Evolutionary conservation across 75 land plant species (phyloP).

Genomic region (Azolla pinnata): DNA sequence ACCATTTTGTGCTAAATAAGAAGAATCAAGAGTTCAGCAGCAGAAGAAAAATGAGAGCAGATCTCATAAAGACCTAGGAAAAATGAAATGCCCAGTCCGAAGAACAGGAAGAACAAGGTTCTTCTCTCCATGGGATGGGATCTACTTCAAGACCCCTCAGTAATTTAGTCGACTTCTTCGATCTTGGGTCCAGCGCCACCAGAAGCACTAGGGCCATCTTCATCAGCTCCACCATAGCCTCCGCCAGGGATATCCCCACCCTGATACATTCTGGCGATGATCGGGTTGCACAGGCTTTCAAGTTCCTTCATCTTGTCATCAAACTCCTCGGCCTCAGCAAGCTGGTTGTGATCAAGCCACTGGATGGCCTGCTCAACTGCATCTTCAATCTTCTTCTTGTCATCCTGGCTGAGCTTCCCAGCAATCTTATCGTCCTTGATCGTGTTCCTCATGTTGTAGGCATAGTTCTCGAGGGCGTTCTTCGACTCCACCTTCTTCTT

Average conservation of each 20-base stretch:
- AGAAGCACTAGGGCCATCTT: slow-evolving; percentile 7
- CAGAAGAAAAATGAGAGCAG: no score
- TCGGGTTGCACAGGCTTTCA: slow-evolving; percentile 50
- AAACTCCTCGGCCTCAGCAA: slow-evolving; percentile 52
- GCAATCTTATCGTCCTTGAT: slow-evolving; percentile 37
- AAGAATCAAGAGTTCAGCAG: no score
- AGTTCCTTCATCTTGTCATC: slow-evolving; percentile 54
- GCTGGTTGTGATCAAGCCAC: slow-evolving; percentile 46
- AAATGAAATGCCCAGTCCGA: no score
- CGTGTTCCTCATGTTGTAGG: slow-evolving; percentile 51
- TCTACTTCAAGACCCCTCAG: no score
- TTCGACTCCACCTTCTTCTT: slow-evolving; percentile 49
- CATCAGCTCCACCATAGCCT: background rate
- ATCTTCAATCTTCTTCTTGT: slow-evolving; percentile 40
- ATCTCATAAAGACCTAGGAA: no score
- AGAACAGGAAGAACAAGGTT: no score
- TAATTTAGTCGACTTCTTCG: slow-evolving; percentile 23
- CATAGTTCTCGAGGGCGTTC: slow-evolving; percentile 46
- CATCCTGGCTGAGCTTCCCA: slow-evolving; percentile 20
- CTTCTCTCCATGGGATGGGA: no score
- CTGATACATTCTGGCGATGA: slow-evolving; percentile 52
- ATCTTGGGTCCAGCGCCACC: slow-evolving; percentile 26
- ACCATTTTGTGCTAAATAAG: no score
- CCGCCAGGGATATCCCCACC: slow-evolving; percentile 13
- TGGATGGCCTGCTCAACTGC: slow-evolving; percentile 32